These are phyloP conservation scores for Stagonosporopsis chrysanthemi DNA, from an alignment of 2,329 filamentous ascomycete genomes.

Conservation along the genomic window DNA sequence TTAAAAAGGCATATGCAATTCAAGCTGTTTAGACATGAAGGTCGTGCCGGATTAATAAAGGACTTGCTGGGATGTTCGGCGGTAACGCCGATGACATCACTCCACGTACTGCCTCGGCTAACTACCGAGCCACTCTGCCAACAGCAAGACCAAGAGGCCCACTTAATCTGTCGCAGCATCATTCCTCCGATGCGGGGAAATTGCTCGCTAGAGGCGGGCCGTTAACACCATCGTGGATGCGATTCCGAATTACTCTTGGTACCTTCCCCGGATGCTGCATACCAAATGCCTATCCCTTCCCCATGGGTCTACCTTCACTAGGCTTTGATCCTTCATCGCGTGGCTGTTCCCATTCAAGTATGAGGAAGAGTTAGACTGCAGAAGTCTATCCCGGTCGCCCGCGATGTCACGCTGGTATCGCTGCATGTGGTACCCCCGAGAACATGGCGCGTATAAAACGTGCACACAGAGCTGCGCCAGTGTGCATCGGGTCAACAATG, in stretches of 20 bases:
- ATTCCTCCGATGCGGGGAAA: conserved; percentile 18
- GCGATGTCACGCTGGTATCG: neutral
- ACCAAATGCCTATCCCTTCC: neutral
- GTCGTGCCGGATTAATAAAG: too few species aligned
- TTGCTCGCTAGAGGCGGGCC: conserved; percentile 3
- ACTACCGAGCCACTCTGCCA: neutral
- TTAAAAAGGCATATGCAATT: too few species aligned
- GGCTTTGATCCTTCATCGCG: neutral
- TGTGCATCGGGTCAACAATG: neutral
- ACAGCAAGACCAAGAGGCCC: neutral
- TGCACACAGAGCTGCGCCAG: neutral
- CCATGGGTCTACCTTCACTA: neutral
- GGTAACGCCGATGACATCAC: conserved; percentile 9
- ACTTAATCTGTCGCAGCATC: conserved; percentile 1
- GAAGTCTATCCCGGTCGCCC: neutral
- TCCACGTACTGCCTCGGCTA: neutral
- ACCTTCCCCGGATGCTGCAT: conserved; percentile 1
- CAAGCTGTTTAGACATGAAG: too few species aligned
- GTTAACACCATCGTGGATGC: neutral
- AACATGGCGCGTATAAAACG: neutral
- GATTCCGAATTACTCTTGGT: neutral
- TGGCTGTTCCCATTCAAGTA: neutral
- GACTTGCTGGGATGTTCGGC: neutral
- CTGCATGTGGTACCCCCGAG: neutral
- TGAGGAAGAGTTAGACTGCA: neutral